A percentile compares a stretch with the other conserved stretches of the same genome.
These are phyloP conservation scores for Pythium sukuiense DNA, from an alignment of 352 stramenopile genomes.

Conservation along the genomic window DNA sequence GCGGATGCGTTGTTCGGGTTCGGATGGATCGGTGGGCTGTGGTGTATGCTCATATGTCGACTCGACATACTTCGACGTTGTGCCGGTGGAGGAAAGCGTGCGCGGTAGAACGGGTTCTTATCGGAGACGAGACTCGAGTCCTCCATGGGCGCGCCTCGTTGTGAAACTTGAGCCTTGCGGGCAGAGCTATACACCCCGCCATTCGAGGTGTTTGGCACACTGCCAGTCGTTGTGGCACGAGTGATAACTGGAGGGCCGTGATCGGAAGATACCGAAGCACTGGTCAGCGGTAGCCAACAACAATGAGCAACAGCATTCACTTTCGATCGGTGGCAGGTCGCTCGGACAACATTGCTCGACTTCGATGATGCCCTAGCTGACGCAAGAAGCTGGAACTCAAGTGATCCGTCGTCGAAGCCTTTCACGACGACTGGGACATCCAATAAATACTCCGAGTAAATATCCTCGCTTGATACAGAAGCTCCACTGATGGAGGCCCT, in stretches of 20 bases:
- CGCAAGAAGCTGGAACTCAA: slow-evolving; percentile 39
- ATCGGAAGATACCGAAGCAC: background rate
- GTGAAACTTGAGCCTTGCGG: slow-evolving; percentile 18
- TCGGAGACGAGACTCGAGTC: slow-evolving; percentile 47
- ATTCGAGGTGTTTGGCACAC: background rate
- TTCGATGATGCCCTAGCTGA: slow-evolving; percentile 7
- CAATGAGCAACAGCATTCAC: slow-evolving; percentile 28
- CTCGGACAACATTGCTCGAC: slow-evolving; percentile 7
- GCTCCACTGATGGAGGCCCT: slow-evolving; percentile 14
- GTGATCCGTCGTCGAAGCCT: slow-evolving; percentile 49
- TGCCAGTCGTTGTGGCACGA: slow-evolving; percentile 20
- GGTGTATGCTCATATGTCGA: slow-evolving; percentile 34
- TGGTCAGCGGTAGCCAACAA: slow-evolving; percentile 14
- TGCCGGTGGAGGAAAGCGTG: slow-evolving; percentile 38
- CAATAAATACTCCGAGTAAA: slow-evolving; percentile 38
- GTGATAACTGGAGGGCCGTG: slow-evolving; percentile 13
- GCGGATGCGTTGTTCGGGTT: background rate
- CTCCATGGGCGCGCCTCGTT: slow-evolving; percentile 30
- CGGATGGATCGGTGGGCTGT: slow-evolving; percentile 7
- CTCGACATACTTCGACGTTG: slow-evolving; percentile 37
- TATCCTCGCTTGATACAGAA: slow-evolving; percentile 11
- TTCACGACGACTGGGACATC: slow-evolving; percentile 59
- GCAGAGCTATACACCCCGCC: slow-evolving; percentile 19
- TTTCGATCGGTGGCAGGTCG: slow-evolving; percentile 16
- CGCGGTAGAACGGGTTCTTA: slow-evolving; percentile 65